Base-by-base conservation (phyloP, 176 grass and related monocot species). In the Oryza officinalis region DNA sequence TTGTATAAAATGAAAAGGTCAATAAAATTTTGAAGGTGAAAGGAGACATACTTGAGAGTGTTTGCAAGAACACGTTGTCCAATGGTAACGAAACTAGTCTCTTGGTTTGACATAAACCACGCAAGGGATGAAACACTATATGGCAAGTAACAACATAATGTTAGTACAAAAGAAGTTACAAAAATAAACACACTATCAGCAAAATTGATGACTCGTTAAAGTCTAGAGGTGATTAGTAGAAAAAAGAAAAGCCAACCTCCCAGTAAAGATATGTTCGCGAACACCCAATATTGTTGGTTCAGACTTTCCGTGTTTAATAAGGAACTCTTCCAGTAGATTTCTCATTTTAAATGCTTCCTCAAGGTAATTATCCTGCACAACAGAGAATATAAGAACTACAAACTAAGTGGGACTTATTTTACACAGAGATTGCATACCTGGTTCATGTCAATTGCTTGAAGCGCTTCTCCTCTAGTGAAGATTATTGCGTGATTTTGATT, bases 321-420 rank as follows among this genome's bases (percentile, higher is more conserved):
- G 67, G 67, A 94, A 94, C 69, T 94, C 92, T 75, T 85, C 72
- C 69, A 94, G 82, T 50, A 91, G 77, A 89, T 94, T 94, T 85
- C 92, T 89, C 81, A 94, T 89, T 87, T 94, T 94, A 81, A 94
- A 94, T 87, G 92, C 87, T 87, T 94, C 92, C 81, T 94, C 92
- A 68, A 94, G 92, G 68, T 91, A 94, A 80, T 91, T 89, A 80
- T 94, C 92, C 92, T 94, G 52, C 27, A 81, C 37, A 85, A 13
- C 67, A 90, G 12, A 77, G 71, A 82, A 66, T 67, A 59, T 86
- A 86, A 80, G 76, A 25, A 82, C 22, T 33, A 54, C 31, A 65
- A 77, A 76, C 57, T 73, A 4, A 66, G 75, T 44, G 0, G 76
- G 69, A 71, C 6, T 27, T 66, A 28, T 45, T 67, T 63, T 73